phyloP scores from a whole-genome alignment of 116 monocot genomes.

The Iris pallida region DNA sequence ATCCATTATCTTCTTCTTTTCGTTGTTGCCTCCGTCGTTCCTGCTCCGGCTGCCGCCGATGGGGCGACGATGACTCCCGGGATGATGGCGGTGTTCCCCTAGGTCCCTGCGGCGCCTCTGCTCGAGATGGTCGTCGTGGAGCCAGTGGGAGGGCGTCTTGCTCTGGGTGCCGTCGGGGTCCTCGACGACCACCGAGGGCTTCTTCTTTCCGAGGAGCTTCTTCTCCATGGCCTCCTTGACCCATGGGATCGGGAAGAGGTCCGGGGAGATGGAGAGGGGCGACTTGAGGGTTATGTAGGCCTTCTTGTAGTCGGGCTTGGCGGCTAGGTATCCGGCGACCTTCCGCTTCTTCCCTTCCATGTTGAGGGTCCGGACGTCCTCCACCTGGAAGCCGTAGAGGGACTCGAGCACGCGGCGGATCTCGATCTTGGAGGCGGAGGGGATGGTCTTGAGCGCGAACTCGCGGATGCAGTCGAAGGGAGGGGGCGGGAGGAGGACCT shows the following conservation, averaged over 20 bases:
- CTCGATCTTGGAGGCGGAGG: slow-evolving; percentile 96
- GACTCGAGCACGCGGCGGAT: slow-evolving; percentile 93
- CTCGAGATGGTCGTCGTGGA: slow-evolving; percentile 26
- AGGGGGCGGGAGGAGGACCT: slow-evolving; percentile 69
- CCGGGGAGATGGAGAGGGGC: slow-evolving; percentile 62
- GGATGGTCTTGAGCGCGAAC: slow-evolving; percentile 87
- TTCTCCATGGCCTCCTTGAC: slow-evolving; percentile 49
- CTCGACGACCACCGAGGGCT: slow-evolving; percentile 40
- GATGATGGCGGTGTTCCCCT: neutral
- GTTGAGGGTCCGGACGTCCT: slow-evolving; percentile 86
- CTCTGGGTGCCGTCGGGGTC: slow-evolving; percentile 11
- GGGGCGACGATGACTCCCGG: neutral
- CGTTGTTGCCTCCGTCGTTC: slow-evolving; percentile 1
- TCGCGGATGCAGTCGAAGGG: slow-evolving; percentile 69
- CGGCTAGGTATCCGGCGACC: slow-evolving; percentile 61
- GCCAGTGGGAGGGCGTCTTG: slow-evolving; percentile 35
- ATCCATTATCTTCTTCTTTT: neutral
- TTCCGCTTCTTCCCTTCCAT: slow-evolving; percentile 97
- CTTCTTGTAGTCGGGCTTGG: slow-evolving; percentile 98
- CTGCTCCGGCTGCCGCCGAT: neutral
- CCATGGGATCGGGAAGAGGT: slow-evolving; percentile 61
- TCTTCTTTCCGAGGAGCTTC: slow-evolving; percentile 31
- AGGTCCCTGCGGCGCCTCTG: slow-evolving; percentile 6
- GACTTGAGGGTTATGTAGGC: slow-evolving; percentile 64
- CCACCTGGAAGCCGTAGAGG: slow-evolving; percentile 92